These are phyloP conservation scores for Paracamarosporium sp. DNA, from an alignment of 2,329 filamentous ascomycete species.

Conservation along the genomic window DNA sequence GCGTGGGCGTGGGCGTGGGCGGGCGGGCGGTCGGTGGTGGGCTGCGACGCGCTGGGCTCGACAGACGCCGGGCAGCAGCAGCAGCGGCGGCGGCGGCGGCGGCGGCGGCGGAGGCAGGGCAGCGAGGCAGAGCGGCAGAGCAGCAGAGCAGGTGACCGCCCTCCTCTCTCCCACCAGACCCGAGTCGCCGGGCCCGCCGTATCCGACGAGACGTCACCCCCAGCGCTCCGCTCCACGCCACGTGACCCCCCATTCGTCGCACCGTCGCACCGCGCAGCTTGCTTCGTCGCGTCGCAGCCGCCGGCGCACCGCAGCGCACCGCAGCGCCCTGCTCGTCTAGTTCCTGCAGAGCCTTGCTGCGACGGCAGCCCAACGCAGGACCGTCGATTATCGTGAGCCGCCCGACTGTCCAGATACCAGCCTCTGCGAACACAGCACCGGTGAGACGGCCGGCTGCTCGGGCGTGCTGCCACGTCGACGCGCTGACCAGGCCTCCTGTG, in stretches of 20 bases:
- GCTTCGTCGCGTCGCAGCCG: background rate
- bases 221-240: background rate
- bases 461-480: slow-evolving; percentile 11
- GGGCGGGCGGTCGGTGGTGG: background rate
- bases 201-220: slow-evolving; percentile 2
- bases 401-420: slow-evolving; percentile 7
- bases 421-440: slow-evolving; percentile 1
- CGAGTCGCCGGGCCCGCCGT: slow-evolving; percentile 2
- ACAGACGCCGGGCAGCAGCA: background rate
- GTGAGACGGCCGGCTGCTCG: background rate
- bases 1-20: slow-evolving; percentile 12
- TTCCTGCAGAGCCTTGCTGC: slow-evolving; percentile 26
- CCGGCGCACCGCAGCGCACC: background rate
- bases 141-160: background rate
- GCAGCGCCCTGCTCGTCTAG: slow-evolving; percentile 1
- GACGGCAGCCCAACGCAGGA: slow-evolving; percentile 16
- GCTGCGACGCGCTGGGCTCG: slow-evolving; percentile 9
- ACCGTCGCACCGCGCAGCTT: too few relatives aligned
- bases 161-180: slow-evolving; percentile 4
- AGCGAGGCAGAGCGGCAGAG: background rate
- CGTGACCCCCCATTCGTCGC: background rate
- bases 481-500: background rate
- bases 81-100: too few relatives aligned
- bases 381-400: slow-evolving; percentile 22
- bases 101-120: too few relatives aligned